Base-by-base conservation (phyloP, 2,329 filamentous ascomycete genomes). In the Coniosporium tulheliwenetii region DNA sequence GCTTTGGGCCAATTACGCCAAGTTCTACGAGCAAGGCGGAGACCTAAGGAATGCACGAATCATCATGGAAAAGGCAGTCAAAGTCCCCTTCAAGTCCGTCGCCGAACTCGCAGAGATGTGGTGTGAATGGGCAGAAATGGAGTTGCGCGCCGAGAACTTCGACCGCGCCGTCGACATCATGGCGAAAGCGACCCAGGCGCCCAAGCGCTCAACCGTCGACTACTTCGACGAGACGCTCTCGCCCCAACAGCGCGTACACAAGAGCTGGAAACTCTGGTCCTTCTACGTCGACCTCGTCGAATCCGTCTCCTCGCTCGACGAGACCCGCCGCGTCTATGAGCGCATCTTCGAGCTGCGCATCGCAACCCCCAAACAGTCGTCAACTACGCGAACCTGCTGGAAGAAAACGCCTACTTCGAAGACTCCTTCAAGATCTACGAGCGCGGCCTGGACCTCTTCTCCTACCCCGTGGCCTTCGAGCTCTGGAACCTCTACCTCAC, bases 51-150 rank as follows among this genome's bases (percentile, higher is more conserved):
- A 80, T 48, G 87, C 91, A 32, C 75, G 91, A 30, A 72, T 93
- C 45, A 96, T 98, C 53, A 83, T 96, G 75, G 89, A 96, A 59
- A 98, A 96, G 63, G 89, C 89, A 10, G 84, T 94, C 55, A 96
- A 95, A 56, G 91, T 98, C 1, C 87, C 89, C 0, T 98, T 93
- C 70, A 96, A 94, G 56, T 93, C 87, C 1, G 89, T 98, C n/a
- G 79, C 83, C 29, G 91, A 98, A 61, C 71, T 98, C 43, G 91
- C 91, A 14, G 91, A 98, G 54, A 93, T 91, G 73, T 98, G 91
- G 91, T 93, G 93, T 47, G 86, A 94, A 62, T 98, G 91, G 89
- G 89, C 93, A 1, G 89, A 98, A 61, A 85, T 98, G 82, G 91
- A 98, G 59, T 70, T 98, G 38, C 81, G 91, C 38, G 86, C 86